Base-by-base conservation (phyloP, 2,329 filamentous ascomycete species). In the Monilinia vaccinii-corymbosi region DNA sequence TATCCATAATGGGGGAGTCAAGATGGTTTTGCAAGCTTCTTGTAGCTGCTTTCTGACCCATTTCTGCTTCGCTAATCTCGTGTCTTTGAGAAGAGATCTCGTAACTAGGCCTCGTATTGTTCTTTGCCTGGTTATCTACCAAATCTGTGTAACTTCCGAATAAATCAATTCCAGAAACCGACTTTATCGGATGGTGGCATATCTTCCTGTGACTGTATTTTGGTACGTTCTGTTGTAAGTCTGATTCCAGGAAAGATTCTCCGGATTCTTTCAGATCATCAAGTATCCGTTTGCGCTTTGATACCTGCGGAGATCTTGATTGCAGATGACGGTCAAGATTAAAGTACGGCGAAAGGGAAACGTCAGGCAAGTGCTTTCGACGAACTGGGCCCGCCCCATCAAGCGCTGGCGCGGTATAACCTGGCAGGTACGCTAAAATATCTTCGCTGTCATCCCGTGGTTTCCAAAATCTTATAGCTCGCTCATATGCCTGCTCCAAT, bases 291-390 rank as follows among this genome's bases (percentile, higher is more conserved):
- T 49, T 60, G 48, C 68, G 62, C 34, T 64, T 65, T 9, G 66
- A 25, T n/a, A 32, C 8, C 1, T 55, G 64, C 8, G 60, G 51
- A n/a, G 45, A 28, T 44, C 57, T 65, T 16, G 40, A 55, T 31
- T 61, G 36, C 18, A 70, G 56, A 51, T 70, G 66, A 3, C 62
- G 64, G 40, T 70, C 66, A 14, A 72, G 61, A 10, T 62, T 61
- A 44, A 72, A 70, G 49, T 71, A 71, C 16, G 68, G 63, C 10
- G 66, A 70, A 8, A 60, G 47, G 1, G 68, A 65, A 9, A 59
- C 61, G 47, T 71, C 69, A 32, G 65, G 68, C 10, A 70, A 21
- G 32, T 63, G 68, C 51, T 57, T 64, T 36, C 58, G 62, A 52
- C 28, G 47, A 25, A 58, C 62, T 13, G 55, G 36, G 16, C 36